Evolutionary conservation across 2,329 filamentous ascomycete genomes (phyloP), one percentile per base, ranked within the genome.

Genomic region (Fusarium xylarioides): DNA sequence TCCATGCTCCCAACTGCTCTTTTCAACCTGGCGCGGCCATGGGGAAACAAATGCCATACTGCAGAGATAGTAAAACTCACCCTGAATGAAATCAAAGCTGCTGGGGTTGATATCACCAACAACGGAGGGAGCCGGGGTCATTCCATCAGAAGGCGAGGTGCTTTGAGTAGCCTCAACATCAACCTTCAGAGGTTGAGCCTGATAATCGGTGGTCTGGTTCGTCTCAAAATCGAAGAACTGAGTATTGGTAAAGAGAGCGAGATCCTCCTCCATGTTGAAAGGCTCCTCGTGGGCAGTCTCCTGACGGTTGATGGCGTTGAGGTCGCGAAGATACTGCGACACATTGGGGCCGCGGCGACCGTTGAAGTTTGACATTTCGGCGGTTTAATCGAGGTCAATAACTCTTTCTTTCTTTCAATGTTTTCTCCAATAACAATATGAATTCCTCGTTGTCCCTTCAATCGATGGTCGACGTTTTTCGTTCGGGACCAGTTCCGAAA

Each of bases 311-410:
- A 92, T 86, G 69, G 91, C 89, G 85, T 97, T 97, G 78, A 98
- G 87, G 76, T 95, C 92, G 78, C 93, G 92, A 74, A 98, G 88
- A 85, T 96, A 97, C 80, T 95, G 92, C 79, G 94, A 95, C 83
- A 97, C 93, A 82, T 97, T 97, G 79, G 93, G 92, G 77, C 90
- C 93, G 80, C 92, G 91, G 71, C 94, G 92, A 79, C 91, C 92
- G 82, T 88, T 91, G 88, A 91, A 95, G 81, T 86, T 88, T 81
- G 93, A 90, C 92, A 95, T 95, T 66, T 64, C 75, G 71, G 40
- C 37, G 12, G 37, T 54, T 53, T 56, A 37, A 44, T 50, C 40
- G 21, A 62, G 26, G n/a, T 32, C 23, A 57, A 63, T 40, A 38
- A 42, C 56, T 47, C 56, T 55, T 47, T 50, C 56, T 55, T 47